Conservation (phyloP, 345 rosid genomes). For the Kernera saxatilis region DNA sequence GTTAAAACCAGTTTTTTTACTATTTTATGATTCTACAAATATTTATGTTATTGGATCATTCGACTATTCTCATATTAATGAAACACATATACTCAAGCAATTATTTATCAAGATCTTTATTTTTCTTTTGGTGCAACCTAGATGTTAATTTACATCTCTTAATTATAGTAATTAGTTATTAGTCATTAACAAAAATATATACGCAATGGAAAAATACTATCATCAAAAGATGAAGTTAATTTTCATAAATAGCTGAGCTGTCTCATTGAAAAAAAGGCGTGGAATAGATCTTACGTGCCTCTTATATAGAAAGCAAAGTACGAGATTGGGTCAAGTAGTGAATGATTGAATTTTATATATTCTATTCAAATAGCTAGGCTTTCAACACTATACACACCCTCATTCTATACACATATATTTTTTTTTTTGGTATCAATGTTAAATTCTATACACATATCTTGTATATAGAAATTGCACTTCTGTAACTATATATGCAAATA, state of each 20-base stretch:
- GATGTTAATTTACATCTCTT: not conserved
- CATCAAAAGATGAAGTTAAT: not conserved
- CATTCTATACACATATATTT: not conserved
- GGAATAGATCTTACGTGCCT: not conserved
- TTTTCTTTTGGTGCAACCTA: not conserved
- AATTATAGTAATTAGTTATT: not conserved
- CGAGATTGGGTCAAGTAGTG: slow-evolving; percentile 14
- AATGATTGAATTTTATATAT: slow-evolving; percentile 7
- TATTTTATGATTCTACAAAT: not conserved
- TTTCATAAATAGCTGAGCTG: not conserved
- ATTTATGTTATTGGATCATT: not conserved
- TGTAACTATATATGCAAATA: slow-evolving; percentile 17
- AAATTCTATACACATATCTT: not conserved
- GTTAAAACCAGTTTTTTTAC: too few relatives aligned
- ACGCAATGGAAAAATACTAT: not conserved
- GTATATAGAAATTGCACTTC: not conserved
- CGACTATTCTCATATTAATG: not conserved
- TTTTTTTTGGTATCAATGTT: too few relatives aligned
- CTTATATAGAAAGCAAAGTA: not conserved
- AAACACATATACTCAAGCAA: not conserved
- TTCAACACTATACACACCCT: slow-evolving; percentile 19
- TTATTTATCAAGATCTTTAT: not conserved
- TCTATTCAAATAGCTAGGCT: slow-evolving; percentile 13
- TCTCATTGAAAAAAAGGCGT: not conserved
- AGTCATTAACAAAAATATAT: not conserved